Evolutionary conservation across 108 stramenopile species (phyloP), one percentile per base, ranked within the genome.

Genomic region (Cylindrotheca closterium): DNA sequence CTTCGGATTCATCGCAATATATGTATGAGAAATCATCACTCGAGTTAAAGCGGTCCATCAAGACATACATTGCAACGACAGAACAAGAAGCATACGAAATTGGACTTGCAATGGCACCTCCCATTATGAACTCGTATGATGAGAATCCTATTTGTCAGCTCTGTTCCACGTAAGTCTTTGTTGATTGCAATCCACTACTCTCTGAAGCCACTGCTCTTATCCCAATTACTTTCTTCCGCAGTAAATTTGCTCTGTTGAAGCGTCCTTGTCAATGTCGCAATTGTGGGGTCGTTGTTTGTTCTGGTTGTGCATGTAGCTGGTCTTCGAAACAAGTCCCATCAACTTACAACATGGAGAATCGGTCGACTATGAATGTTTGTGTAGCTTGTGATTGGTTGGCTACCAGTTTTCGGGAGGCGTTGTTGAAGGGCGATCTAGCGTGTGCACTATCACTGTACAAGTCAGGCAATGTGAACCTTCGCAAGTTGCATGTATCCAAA

Each of bases 401-500:
- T 15, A 67, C 55, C 23, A 25, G 61, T 32, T 85, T 85, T 54
- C 52, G 61, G 7, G 51, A 80, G 19, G 81, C 84, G 2, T 56
- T 85, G 33, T 25, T 85, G 45, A 47, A 61, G 25, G 81, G 81
- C 12, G 51, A 70, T 31, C 74, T 70, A 46, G 47, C 50, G 31
- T 45, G 32, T 8, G 79, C 73, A 1, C 27, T 77, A 10, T 68
- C 79, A 31, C 31, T 81, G 45, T 82, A 77, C 65, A 55, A 63
- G 29, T 82, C 84, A 8, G 84, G 84, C 17, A 85, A 85, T 60
- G 51, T 85, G 3, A 85, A 85, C 42, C 42, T 82, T 22, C 75
- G 84, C 7, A 61, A 32, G 42, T 75, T 79, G 10, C 75, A 79
- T 60, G 67, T 68, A 24, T 54, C 47, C 7, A 56, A 51, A 21